Conservation (phyloP, 2,329 filamentous ascomycete genomes). For the Metarhizium sp. region DNA sequence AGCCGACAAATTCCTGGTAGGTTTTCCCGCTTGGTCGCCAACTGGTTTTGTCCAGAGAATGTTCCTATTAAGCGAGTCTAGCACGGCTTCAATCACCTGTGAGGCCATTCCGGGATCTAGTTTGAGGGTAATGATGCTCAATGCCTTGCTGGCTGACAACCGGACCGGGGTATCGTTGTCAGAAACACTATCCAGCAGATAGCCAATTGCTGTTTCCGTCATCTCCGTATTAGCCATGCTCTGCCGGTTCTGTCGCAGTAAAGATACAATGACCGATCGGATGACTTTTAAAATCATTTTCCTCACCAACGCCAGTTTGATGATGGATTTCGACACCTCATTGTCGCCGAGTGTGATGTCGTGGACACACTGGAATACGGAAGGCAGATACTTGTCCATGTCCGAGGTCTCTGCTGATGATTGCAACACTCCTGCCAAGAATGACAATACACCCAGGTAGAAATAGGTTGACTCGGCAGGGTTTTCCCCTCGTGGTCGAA, state of each 20-base stretch:
- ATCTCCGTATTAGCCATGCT: slow-evolving; percentile 39
- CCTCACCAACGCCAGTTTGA: slow-evolving; percentile 67
- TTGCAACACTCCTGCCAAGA: slow-evolving; percentile 64
- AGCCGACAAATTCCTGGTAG: slow-evolving; percentile 54
- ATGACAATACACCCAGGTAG: slow-evolving; percentile 70
- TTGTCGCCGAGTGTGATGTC: slow-evolving; percentile 44
- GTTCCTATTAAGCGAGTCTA: slow-evolving; percentile 56
- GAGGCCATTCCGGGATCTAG: slow-evolving; percentile 71
- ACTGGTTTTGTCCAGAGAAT: slow-evolving; percentile 41
- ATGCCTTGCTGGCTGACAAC: slow-evolving; percentile 82
- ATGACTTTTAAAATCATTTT: slow-evolving; percentile 82
- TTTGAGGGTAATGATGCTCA: slow-evolving; percentile 78
- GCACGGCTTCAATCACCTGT: slow-evolving; percentile 79
- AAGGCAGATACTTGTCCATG: slow-evolving; percentile 55
- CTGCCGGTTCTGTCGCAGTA: slow-evolving; percentile 42
- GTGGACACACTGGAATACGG: slow-evolving; percentile 58
- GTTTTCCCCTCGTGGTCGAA: slow-evolving; percentile 35
- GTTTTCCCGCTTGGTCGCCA: slow-evolving; percentile 20
- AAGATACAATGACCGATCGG: slow-evolving; percentile 60
- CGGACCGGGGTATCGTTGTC: slow-evolving; percentile 90
- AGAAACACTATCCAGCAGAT: slow-evolving; percentile 65
- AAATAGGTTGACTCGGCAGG: slow-evolving; percentile 52
- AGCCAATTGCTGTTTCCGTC: slow-evolving; percentile 73
- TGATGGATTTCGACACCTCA: slow-evolving; percentile 41
- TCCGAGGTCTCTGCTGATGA: slow-evolving; percentile 64